A percentile compares a stretch with the other conserved stretches of the same genome.
Evolutionary conservation across 495 filamentous ascomycete genomes (phyloP).

Genomic region (Jackrogersella minutella): DNA sequence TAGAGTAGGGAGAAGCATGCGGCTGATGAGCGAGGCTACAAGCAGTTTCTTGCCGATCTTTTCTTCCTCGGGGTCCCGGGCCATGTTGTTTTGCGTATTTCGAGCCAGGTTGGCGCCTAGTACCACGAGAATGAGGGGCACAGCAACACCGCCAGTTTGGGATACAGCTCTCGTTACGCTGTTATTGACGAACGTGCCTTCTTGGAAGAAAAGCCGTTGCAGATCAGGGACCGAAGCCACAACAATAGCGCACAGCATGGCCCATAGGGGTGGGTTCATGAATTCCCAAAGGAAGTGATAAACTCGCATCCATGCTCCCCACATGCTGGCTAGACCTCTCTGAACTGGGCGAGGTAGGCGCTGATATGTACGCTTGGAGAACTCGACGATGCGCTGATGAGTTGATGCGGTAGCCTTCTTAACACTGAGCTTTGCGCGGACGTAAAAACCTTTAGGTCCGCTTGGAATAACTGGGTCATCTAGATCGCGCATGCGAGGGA

Average conservation of each 20-base stretch:
- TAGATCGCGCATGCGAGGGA: constrained; percentile 51
- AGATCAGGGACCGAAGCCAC: constrained; percentile 89
- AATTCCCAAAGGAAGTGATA: constrained; percentile 79
- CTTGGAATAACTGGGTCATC: constrained; percentile 46
- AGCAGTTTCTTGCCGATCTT: constrained; percentile 76
- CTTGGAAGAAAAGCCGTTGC: constrained; percentile 84
- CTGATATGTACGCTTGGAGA: constrained; percentile 38
- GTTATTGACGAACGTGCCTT: constrained; percentile 90
- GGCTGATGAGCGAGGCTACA: constrained; percentile 81
- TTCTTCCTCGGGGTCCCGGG: constrained; percentile 71
- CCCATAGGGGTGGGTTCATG: constrained; percentile 99
- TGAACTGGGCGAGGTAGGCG: constrained; percentile 68
- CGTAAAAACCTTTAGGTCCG: constrained; percentile 46
- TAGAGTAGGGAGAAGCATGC: constrained; percentile 91
- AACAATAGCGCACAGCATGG: constrained; percentile 88
- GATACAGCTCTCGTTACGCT: constrained; percentile 87
- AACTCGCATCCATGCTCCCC: constrained; percentile 59
- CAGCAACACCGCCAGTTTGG: constrained; percentile 88
- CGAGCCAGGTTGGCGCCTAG: constrained; percentile 89
- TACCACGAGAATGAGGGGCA: constrained; percentile 95
- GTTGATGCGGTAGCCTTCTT: constrained; percentile 45
- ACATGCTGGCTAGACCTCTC: constrained; percentile 55
- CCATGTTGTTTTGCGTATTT: constrained; percentile 70
- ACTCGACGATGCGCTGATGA: constrained; percentile 43
- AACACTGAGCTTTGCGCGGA: constrained; percentile 34